phyloP scores from a whole-genome alignment of 2,329 filamentous ascomycete species.

The Hyphodiscus sp. region DNA sequence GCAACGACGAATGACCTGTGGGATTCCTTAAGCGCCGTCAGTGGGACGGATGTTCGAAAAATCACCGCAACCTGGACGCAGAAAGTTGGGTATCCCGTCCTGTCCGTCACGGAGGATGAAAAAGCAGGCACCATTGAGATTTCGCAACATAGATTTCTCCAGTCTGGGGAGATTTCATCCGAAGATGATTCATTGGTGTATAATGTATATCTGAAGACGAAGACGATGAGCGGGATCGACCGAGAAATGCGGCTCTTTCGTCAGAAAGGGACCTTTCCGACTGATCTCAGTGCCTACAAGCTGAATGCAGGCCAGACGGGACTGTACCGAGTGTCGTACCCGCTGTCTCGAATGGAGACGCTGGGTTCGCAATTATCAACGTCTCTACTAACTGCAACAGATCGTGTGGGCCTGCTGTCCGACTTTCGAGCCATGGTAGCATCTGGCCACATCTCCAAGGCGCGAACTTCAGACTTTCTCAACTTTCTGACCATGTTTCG shows the following conservation, averaged over 20 bases:
- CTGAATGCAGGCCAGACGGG: constrained; percentile 64
- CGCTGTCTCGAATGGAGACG: constrained; percentile 55
- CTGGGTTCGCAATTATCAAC: constrained; percentile 51
- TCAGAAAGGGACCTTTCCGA: neutral
- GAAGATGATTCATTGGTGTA: constrained; percentile 59
- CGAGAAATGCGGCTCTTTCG: neutral
- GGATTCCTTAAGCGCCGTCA: constrained; percentile 60
- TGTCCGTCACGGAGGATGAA: constrained; percentile 50
- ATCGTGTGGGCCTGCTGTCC: constrained; percentile 63
- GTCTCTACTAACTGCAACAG: constrained; percentile 52
- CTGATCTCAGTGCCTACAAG: constrained; percentile 57
- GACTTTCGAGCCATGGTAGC: constrained; percentile 57
- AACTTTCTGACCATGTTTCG: constrained; percentile 9
- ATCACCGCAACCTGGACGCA: constrained; percentile 70
- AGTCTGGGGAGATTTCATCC: constrained; percentile 42
- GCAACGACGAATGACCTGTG: constrained; percentile 56
- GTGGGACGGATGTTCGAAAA: constrained; percentile 60
- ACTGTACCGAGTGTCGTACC: constrained; percentile 62
- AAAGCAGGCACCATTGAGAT: constrained; percentile 48
- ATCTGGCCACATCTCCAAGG: neutral
- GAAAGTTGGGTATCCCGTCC: constrained; percentile 62
- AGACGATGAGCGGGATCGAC: constrained; percentile 48
- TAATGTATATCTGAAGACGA: constrained; percentile 60
- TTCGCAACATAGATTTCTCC: constrained; percentile 64
- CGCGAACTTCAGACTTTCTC: constrained; percentile 8